Evolutionary conservation across 176 grass and related monocot species (phyloP).

Genomic region (Sorghum bicolor): DNA sequence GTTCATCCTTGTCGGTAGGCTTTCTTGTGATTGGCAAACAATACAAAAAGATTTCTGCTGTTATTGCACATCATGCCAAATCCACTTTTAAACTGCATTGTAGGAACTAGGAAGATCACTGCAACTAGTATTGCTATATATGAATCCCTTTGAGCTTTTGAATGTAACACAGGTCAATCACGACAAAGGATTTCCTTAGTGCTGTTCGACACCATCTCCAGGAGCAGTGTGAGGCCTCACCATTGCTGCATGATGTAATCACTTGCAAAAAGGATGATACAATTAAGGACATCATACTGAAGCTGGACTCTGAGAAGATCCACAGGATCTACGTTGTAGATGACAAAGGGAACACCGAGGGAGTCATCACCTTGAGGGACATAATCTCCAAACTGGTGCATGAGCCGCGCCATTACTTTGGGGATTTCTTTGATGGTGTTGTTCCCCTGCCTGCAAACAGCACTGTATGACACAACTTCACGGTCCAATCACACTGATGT

Average conservation of each 20-base stretch:
- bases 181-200: constrained; percentile 68
- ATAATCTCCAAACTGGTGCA: constrained; percentile 97
- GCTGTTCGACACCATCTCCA: constrained; percentile 60
- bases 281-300: constrained; percentile 83
- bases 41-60: neutral
- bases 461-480: constrained; percentile 41
- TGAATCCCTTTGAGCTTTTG: neutral
- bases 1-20: neutral
- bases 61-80: neutral
- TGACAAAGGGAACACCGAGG: constrained; percentile 54
- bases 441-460: constrained; percentile 76
- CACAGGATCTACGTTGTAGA: constrained; percentile 77
- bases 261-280: constrained; percentile 56
- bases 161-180: constrained; percentile 67
- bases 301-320: constrained; percentile 76
- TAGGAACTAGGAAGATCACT: neutral
- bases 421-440: constrained; percentile 94
- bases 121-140: neutral
- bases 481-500: neutral
- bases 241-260: constrained; percentile 55
- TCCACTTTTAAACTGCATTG: neutral
- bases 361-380: constrained; percentile 88
- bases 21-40: neutral
- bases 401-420: constrained; percentile 86
- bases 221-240: constrained; percentile 66